Conservation (phyloP, 1,284 basidiomycete genomes). For the Pulchroboletus neoregius region DNA sequence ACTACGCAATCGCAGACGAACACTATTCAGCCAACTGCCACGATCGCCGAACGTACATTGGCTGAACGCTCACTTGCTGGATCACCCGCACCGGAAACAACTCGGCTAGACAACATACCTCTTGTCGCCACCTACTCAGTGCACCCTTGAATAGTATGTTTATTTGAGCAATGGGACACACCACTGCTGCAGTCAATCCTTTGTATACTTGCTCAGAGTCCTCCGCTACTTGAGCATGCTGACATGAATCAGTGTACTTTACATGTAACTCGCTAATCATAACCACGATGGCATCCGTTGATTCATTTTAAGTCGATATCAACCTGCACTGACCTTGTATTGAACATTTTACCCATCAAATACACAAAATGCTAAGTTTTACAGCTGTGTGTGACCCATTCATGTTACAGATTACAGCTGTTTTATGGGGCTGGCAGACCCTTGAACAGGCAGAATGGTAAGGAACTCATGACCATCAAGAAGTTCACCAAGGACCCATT, state of each 20-base stretch:
- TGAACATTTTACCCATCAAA: too few relatives aligned
- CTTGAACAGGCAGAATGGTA: not conserved
- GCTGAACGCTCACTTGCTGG: constrained; percentile 59
- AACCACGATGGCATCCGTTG: not conserved
- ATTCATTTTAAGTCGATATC: not conserved
- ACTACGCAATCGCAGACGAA: constrained; percentile 41
- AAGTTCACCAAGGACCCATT: not conserved
- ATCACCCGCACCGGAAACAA: constrained; percentile 40
- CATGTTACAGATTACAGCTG: too few relatives aligned
- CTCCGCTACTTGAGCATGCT: not conserved
- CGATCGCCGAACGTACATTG: constrained; percentile 48
- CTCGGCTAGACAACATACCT: constrained; percentile 25
- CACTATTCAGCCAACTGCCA: constrained; percentile 45
- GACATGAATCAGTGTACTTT: constrained; percentile 11
- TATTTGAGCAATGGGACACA: constrained; percentile 1
- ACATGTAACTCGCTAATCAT: constrained; percentile 11
- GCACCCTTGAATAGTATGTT: constrained; percentile 13
- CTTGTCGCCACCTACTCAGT: constrained; percentile 28
- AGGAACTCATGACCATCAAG: not conserved
- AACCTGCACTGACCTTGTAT: too few relatives aligned
- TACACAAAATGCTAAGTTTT: too few relatives aligned
- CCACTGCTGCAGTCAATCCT: constrained; percentile 6
- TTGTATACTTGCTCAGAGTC: constrained; percentile 11
- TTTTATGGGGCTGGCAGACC: not conserved
- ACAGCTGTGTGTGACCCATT: too few relatives aligned